phyloP scores from a whole-genome alignment of 1,139 yeast genomes.

The Lodderomyces theae region DNA sequence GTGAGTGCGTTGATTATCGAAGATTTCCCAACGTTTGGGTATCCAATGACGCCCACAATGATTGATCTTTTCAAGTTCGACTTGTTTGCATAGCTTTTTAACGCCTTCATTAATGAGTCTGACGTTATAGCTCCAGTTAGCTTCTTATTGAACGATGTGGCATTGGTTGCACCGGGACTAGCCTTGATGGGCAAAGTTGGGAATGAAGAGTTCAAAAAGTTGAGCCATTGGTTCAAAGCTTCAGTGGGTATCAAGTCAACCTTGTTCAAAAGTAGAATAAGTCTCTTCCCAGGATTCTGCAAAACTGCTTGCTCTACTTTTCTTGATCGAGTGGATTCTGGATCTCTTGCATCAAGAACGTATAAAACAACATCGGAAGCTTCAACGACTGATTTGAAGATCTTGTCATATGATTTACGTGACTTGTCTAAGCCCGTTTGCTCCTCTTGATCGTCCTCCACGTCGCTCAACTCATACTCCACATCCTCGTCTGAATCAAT shows the following conservation, averaged over 20 bases:
- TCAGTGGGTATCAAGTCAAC: constrained; percentile 89
- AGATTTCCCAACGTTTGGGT: constrained; percentile 91
- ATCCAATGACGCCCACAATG: constrained; percentile 93
- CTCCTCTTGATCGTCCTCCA: constrained; percentile 36
- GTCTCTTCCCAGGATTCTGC: constrained; percentile 72
- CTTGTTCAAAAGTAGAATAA: constrained; percentile 82
- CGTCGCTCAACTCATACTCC: constrained; percentile 43
- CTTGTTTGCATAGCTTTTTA: constrained; percentile 81
- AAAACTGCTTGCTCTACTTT: constrained; percentile 89
- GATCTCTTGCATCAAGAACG: constrained; percentile 96
- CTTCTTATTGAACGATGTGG: constrained; percentile 73
- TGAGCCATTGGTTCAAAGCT: constrained; percentile 81
- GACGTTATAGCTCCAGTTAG: constrained; percentile 74
- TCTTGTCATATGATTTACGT: constrained; percentile 89
- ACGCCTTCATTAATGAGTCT: constrained; percentile 67
- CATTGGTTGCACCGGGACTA: constrained; percentile 50
- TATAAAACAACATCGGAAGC: constrained; percentile 87
- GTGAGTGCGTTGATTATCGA: constrained; percentile 90
- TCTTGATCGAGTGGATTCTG: constrained; percentile 89
- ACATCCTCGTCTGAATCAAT: constrained; percentile 43
- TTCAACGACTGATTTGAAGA: constrained; percentile 78
- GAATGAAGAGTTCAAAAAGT: constrained; percentile 73
- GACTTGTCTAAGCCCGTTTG: constrained; percentile 63
- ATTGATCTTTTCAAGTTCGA: constrained; percentile 88
- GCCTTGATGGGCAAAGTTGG: constrained; percentile 90